Evolutionary conservation across 495 filamentous ascomycete species (phyloP).

Genomic region (Neurospora sp.): DNA sequence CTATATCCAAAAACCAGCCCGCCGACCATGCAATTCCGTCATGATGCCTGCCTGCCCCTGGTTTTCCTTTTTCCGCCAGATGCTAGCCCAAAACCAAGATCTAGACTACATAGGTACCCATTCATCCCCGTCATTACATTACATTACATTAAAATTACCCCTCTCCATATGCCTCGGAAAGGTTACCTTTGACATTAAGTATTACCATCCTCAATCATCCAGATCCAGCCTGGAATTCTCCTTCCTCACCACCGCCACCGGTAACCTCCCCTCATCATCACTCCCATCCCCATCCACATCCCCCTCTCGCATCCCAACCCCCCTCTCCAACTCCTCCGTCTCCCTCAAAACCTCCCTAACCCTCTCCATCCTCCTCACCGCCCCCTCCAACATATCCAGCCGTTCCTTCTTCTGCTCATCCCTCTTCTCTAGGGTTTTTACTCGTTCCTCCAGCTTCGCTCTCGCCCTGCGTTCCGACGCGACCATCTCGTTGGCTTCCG

Average conservation of each 20-base stretch:
- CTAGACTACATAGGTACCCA: neutral
- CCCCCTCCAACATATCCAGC: constrained; percentile 65
- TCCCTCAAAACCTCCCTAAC: constrained; percentile 49
- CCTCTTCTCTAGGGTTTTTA: constrained; percentile 56
- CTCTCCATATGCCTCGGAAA: neutral
- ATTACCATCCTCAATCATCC: neutral
- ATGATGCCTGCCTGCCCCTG: neutral
- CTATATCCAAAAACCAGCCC: neutral
- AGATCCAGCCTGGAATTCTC: neutral
- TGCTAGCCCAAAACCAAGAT: neutral
- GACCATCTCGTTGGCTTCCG: constrained; percentile 97
- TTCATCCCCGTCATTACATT: neutral
- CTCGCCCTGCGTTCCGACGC: constrained; percentile 74
- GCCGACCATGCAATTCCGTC: neutral
- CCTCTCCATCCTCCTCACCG: constrained; percentile 67
- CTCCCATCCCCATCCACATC: neutral
- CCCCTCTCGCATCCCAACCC: neutral
- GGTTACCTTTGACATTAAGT: neutral
- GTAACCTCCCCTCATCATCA: neutral
- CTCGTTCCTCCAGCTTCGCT: constrained; percentile 67
- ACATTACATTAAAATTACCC: neutral
- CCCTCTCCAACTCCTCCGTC: neutral
- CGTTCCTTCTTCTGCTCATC: constrained; percentile 61
- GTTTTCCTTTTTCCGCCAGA: neutral
- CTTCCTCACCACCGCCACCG: neutral